Evolutionary conservation across 306 rosid genomes (phyloP), one percentile per base, ranked within the genome.

Genomic region (Elaeagnus macrophylla): DNA sequence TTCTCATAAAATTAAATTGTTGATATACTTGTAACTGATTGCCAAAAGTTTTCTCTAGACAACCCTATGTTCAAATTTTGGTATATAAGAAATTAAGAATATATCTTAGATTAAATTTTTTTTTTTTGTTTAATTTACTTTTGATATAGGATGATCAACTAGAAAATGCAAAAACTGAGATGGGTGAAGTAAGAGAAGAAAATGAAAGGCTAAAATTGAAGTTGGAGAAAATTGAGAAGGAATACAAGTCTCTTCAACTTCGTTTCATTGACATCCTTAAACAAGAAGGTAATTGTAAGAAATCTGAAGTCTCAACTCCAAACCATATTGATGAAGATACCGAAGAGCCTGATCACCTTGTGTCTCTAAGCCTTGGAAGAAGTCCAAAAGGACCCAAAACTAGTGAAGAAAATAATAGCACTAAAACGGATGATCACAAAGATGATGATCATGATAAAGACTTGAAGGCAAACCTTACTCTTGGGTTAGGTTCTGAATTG

Each of bases 341-440:
- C 25, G 47, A 63, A 39, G 76, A 68, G 15, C 58, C 55, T 36
- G 79, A 69, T 19, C 80, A 72, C 9, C 81, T 79, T 45, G 70
- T 86, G 12, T 79, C 83, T 12, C 83, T 87, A 9, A 72, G 81
- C 48, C 73, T 87, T 35, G 94, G 95, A 37, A 67, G 75, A 46
- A 54, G 60, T 36, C 74, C 77, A 6, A 46, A 16, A 39, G 52
- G 35, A 43, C 46, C n/a, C 2, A 15, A 43, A 43, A 68, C 60
- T 16, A 49, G 60, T 17, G 66, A 62, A 2, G 60, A 62, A 32
- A 79, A 57, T 53, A 55, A 11, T 5, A 67, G 47, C 25, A 17
- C 10, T 25, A 38, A 2, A 25, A 25, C 32, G n/a, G n/a, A n/a
- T 19, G 48, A 51, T 25, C 48, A 17, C 16, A 63, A 37, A 49